phyloP scores from a whole-genome alignment of 2,329 filamentous ascomycete genomes.

The Phaeophleospora eucalypticola region DNA sequence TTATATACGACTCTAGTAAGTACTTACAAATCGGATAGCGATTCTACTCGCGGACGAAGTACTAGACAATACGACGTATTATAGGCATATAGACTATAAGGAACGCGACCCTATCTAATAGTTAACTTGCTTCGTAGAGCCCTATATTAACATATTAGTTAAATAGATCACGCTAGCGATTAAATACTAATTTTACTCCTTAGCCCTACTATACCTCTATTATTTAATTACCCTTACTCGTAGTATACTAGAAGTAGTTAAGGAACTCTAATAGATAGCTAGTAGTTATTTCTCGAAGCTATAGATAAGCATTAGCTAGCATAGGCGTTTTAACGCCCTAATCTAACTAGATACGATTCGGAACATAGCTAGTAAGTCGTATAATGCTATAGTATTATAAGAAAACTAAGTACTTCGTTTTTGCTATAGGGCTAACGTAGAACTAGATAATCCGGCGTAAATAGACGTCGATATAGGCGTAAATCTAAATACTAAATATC shows the following conservation, averaged over 20 bases:
- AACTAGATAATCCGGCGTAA: neutral
- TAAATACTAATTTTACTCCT: neutral
- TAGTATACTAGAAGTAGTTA: neutral
- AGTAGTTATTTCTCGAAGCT: neutral
- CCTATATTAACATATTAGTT: neutral
- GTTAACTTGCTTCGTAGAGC: neutral
- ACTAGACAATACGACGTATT: neutral
- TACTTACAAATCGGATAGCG: neutral
- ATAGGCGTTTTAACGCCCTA: neutral
- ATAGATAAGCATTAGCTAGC: neutral
- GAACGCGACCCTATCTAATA: neutral
- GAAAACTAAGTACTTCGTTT: neutral
- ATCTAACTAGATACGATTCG: neutral
- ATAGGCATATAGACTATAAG: neutral
- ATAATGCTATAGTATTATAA: neutral
- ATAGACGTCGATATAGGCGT: neutral
- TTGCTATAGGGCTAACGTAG: neutral
- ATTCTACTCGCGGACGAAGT: neutral
- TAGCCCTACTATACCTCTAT: neutral
- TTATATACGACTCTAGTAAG: neutral
- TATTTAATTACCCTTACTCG: neutral
- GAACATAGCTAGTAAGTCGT: neutral
- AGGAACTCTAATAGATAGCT: neutral
- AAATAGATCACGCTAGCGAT: neutral
- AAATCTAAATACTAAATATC: neutral